Conservation (phyloP, 2,329 filamentous ascomycete species). For the Colletotrichum viniferum region DNA sequence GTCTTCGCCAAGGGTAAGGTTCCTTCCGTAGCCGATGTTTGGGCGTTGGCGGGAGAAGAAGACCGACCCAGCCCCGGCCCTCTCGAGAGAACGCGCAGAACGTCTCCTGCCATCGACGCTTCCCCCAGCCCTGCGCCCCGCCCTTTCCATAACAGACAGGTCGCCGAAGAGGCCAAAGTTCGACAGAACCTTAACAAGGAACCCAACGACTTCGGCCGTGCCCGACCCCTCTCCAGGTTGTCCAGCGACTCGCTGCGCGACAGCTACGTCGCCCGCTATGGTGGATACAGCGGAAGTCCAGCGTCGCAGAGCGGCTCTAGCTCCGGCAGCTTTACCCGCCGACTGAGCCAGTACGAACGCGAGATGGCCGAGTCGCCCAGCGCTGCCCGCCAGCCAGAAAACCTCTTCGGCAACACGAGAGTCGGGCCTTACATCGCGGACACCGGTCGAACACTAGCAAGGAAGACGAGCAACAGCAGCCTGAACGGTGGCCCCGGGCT, state of each 20-base stretch:
- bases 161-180: slow-evolving; percentile 34
- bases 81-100: slow-evolving; percentile 32
- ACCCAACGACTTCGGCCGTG: slow-evolving; percentile 33
- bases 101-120: slow-evolving; percentile 36
- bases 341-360: slow-evolving; percentile 11
- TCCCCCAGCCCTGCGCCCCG: slow-evolving; percentile 58
- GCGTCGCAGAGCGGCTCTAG: slow-evolving; percentile 23
- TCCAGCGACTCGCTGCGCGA: slow-evolving; percentile 24
- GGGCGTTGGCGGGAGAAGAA: slow-evolving; percentile 39
- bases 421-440: slow-evolving; percentile 40
- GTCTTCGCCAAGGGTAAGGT: slow-evolving; percentile 27
- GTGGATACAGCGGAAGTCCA: slow-evolving; percentile 8
- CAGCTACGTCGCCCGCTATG: slow-evolving; percentile 25
- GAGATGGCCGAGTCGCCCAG: slow-evolving; percentile 19
- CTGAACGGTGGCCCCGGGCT: slow-evolving; percentile 25
- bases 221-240: slow-evolving; percentile 21
- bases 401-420: slow-evolving; percentile 39
- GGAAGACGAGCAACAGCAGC: slow-evolving; percentile 39
- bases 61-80: slow-evolving; percentile 30
- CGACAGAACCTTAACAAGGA: slow-evolving; percentile 32
- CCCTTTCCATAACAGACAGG: slow-evolving; percentile 40
- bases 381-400: slow-evolving; percentile 27
- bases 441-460: slow-evolving; percentile 33
- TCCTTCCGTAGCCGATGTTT: slow-evolving; percentile 47
- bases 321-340: slow-evolving; percentile 13